Conservation (phyloP, 192 early-diverging fungal genomes). For the Gryganskiella cystojenkinii region DNA sequence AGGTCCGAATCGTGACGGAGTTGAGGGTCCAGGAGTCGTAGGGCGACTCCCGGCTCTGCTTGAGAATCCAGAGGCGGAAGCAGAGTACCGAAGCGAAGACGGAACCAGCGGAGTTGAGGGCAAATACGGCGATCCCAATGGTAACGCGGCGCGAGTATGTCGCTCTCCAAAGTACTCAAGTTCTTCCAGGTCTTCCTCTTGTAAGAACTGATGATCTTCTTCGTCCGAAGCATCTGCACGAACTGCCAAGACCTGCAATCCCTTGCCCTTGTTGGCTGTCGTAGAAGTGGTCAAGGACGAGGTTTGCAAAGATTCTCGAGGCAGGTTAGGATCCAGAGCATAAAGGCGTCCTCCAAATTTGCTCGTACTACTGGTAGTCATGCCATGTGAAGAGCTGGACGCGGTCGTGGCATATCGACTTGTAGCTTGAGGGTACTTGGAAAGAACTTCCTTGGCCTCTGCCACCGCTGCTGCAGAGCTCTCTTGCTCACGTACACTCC, state of each 20-base stretch:
- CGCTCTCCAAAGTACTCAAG: constrained; percentile 52
- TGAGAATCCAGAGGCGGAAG: constrained; percentile 36
- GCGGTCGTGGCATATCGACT: constrained; percentile 17
- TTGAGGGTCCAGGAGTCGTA: constrained; percentile 37
- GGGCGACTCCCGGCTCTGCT: constrained; percentile 43
- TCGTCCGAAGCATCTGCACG: neutral
- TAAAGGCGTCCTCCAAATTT: constrained; percentile 9
- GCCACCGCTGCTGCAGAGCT: constrained; percentile 32
- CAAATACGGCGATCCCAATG: constrained; percentile 44
- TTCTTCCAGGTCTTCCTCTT: constrained; percentile 31
- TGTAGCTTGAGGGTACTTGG: constrained; percentile 45
- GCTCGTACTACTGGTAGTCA: constrained; percentile 8
- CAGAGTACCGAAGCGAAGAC: constrained; percentile 12
- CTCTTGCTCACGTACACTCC: constrained; percentile 16
- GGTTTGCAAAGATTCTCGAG: neutral
- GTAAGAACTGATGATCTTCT: constrained; percentile 10
- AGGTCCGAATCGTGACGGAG: constrained; percentile 41
- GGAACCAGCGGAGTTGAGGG: constrained; percentile 37
- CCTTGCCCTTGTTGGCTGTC: constrained; percentile 10
- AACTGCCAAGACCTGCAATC: neutral
- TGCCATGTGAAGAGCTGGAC: constrained; percentile 2
- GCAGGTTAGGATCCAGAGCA: constrained; percentile 31
- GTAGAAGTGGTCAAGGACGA: neutral
- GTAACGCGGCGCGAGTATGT: constrained; percentile 14
- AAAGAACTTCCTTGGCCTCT: constrained; percentile 39